Evolutionary conservation across 495 filamentous ascomycete genomes (phyloP).

Genomic region (Aspergillus egyptiacus): DNA sequence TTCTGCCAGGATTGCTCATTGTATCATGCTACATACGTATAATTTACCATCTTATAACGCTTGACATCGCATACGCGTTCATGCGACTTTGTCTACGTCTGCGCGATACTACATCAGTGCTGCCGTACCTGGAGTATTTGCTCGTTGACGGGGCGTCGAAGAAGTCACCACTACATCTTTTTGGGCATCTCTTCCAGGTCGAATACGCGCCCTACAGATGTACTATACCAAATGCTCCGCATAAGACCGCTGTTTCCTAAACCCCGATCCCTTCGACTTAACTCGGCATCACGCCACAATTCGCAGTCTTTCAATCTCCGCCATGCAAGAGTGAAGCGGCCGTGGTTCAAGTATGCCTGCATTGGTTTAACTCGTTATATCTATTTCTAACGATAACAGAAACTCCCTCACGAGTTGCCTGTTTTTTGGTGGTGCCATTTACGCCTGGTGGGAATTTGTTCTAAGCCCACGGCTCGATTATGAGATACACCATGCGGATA

Average conservation of each 20-base stretch:
- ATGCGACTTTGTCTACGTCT: no score
- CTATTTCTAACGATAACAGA: slow-evolving; percentile 19
- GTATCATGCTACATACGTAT: no score
- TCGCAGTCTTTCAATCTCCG: slow-evolving; percentile 23
- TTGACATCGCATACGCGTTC: no score
- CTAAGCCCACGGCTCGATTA: slow-evolving; percentile 29
- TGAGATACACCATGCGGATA: slow-evolving; percentile 16
- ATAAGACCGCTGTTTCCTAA: slow-evolving; percentile 29
- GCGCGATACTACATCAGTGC: no score
- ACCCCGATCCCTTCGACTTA: slow-evolving; percentile 21
- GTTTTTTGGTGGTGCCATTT: slow-evolving; percentile 34
- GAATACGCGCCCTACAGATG: slow-evolving; percentile 7
- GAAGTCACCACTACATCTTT: no score
- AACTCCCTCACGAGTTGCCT: slow-evolving; percentile 29
- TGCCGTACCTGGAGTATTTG: no score
- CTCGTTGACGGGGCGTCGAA: no score
- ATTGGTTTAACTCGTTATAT: neutral
- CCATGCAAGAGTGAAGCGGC: slow-evolving; percentile 35
- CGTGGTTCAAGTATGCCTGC: slow-evolving; percentile 35
- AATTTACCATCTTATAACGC: no score
- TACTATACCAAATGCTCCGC: slow-evolving; percentile 34
- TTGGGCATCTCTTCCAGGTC: neutral
- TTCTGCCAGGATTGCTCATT: no score
- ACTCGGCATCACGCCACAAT: slow-evolving; percentile 15
- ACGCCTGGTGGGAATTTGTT: slow-evolving; percentile 34